Base-by-base conservation (phyloP, 768 basidiomycete species). In the Rhizopogon vulgaris region DNA sequence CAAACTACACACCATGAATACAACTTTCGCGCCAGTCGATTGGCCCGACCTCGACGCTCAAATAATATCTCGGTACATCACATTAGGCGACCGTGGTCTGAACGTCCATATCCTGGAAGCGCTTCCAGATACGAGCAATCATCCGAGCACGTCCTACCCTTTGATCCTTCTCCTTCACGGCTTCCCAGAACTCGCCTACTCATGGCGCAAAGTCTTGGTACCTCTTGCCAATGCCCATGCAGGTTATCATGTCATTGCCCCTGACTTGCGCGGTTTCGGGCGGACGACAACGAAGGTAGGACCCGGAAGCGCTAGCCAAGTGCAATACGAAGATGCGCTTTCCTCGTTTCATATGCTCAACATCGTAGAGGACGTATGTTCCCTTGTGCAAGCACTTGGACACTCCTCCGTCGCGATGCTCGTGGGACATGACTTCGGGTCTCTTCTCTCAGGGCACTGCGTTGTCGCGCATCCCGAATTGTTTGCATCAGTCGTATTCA, bases 141-240 rank as follows among this genome's bases (percentile, higher is more conserved):
- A 54, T 25, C 3, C 32, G 42, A 51, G 54, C 39, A 41, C 57
- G 36, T 60, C 66, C 18, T 64, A 69, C 4, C 79, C 77, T 1
- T 71, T 85, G 12, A 58, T 84, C 41, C 49, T 85, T 28, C 76
- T 86, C 22, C 62, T 85, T 2, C 83, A 85, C 55, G 84, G 83
- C 38, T 85, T 85, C 61, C 83, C 83, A 9, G 83, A 85, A 58
- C 71, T 85, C 6, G 76, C 82, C 2, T 82, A 79, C 60, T 84
- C 82, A 7, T 85, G 82, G 81, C 72, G 84, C 12, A 80, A 82
- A 53, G 53, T 84, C 34, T 71, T 85, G 30, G 58, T 65, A 0
- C 80, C 80, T 0, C 71, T 85, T 24, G 62, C 78, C 0, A 56
- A 65, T 4, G 69, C 71, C 2, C 59, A 38, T 45, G 30, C 41